Conservation (phyloP, 116 monocot species). For the Iris pallida region DNA sequence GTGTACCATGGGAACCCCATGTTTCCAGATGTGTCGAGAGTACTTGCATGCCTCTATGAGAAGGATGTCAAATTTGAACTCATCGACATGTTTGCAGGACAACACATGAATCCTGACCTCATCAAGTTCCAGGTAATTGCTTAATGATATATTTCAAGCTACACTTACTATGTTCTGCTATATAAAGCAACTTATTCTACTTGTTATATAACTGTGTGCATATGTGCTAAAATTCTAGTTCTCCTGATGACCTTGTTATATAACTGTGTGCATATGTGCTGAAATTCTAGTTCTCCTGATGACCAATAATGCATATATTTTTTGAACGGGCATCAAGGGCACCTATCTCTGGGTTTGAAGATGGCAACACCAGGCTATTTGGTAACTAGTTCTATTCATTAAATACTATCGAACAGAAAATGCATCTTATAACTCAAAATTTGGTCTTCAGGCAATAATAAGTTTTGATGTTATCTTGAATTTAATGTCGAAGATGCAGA, state of each 20-base stretch:
- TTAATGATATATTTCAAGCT: background rate
- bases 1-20: slow-evolving; percentile 67
- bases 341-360: slow-evolving; percentile 44
- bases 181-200: too few species aligned
- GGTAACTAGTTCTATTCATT: slow-evolving; percentile 27
- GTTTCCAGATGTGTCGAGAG: slow-evolving; percentile 71
- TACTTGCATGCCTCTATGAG: slow-evolving; percentile 79
- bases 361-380: slow-evolving; percentile 39
- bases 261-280: too few species aligned
- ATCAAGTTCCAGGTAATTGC: slow-evolving; percentile 60
- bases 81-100: slow-evolving; percentile 40
- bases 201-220: too few species aligned
- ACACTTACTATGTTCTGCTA: too few species aligned
- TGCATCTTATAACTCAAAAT: background rate
- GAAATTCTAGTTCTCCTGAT: too few species aligned
- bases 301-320: too few species aligned
- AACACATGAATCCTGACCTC: slow-evolving; percentile 37
- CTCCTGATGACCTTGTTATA: too few species aligned
- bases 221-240: too few species aligned
- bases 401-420: background rate
- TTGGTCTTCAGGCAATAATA: background rate
- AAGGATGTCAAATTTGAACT: slow-evolving; percentile 56
- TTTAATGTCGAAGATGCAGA: too few species aligned
- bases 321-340: slow-evolving; percentile 36
- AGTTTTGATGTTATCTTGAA: too few species aligned